Conservation (phyloP, 1,139 yeast species). For the Nakaseomyces uthaithaninus region DNA sequence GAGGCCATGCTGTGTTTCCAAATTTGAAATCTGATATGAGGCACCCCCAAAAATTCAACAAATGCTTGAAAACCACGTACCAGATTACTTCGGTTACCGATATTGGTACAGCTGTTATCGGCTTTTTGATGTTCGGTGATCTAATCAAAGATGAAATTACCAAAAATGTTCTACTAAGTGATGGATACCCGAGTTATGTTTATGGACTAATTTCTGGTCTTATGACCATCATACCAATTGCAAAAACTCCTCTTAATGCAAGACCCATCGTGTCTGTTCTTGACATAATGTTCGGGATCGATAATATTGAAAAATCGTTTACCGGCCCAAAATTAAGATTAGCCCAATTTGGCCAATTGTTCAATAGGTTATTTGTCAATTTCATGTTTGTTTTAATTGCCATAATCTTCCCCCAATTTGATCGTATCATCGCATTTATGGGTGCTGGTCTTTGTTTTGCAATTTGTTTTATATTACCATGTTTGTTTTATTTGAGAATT, state of each 20-base stretch:
- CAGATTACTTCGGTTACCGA: conserved; percentile 65
- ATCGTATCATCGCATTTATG: conserved; percentile 70
- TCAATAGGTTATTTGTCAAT: conserved; percentile 37
- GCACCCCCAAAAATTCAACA: conserved; percentile 50
- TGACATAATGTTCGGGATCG: conserved; percentile 39
- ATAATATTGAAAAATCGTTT: conserved; percentile 23
- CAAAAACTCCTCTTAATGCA: conserved; percentile 81
- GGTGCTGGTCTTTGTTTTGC: conserved; percentile 78
- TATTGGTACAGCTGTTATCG: conserved; percentile 65
- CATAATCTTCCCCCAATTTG: conserved; percentile 64
- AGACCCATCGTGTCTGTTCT: conserved; percentile 76
- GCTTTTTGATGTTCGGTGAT: conserved; percentile 82
- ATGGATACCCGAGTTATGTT: conserved; percentile 66
- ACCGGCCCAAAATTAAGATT: conserved; percentile 12
- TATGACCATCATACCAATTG: conserved; percentile 75
- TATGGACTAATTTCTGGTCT: conserved; percentile 57
- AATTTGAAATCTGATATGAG: conserved; percentile 76
- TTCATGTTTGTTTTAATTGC: conserved; percentile 43
- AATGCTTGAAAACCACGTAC: conserved; percentile 49
- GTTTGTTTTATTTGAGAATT: conserved; percentile 56
- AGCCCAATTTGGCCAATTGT: conserved; percentile 17
- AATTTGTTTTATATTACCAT: conserved; percentile 72
- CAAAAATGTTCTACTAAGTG: conserved; percentile 57
- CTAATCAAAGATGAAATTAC: conserved; percentile 75
- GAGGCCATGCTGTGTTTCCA: conserved; percentile 84